A percentile compares a stretch with the other conserved stretches of the same genome.
Evolutionary conservation across 768 basidiomycete genomes (phyloP).

Genomic region (Leccinum barrowsii): DNA sequence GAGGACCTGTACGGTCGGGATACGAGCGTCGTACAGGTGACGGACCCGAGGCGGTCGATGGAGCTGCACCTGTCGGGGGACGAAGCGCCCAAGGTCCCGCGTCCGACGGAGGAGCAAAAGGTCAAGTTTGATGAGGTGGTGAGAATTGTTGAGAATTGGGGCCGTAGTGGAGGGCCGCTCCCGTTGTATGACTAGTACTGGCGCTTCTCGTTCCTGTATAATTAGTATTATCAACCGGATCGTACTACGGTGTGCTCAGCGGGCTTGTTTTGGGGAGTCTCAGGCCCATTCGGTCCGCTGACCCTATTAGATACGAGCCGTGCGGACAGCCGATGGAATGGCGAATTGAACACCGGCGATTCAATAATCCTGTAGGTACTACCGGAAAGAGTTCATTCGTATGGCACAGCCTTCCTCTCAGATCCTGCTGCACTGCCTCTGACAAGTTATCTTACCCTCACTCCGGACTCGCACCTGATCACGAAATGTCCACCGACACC

Average conservation of each 20-base stretch:
- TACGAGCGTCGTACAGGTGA: conserved; percentile 59
- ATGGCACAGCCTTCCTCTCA: not conserved
- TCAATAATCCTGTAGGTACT: not conserved
- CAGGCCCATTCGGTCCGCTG: not conserved
- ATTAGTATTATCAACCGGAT: not conserved
- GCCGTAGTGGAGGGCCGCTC: not conserved
- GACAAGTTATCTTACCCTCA: not conserved
- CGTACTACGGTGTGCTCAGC: not conserved
- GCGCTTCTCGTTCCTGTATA: not conserved
- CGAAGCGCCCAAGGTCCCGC: conserved; percentile 47
- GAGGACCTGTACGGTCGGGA: conserved; percentile 71
- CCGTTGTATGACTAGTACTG: not conserved
- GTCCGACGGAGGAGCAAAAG: conserved; percentile 61
- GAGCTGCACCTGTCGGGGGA: conserved; percentile 41
- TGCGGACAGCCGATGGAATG: not conserved
- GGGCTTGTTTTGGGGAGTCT: not conserved
- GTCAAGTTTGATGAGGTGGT: conserved; percentile 63
- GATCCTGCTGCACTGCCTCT: not conserved
- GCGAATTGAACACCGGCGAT: not conserved
- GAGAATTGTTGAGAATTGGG: conserved; percentile 57
- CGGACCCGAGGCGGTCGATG: not conserved
- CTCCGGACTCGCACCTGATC: not conserved
- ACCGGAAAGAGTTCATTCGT: too few species aligned
- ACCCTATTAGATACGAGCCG: not conserved
- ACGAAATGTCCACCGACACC: conserved; percentile 16